Conservation (phyloP, 2,329 filamentous ascomycete genomes). For the Ilyonectria robusta region DNA sequence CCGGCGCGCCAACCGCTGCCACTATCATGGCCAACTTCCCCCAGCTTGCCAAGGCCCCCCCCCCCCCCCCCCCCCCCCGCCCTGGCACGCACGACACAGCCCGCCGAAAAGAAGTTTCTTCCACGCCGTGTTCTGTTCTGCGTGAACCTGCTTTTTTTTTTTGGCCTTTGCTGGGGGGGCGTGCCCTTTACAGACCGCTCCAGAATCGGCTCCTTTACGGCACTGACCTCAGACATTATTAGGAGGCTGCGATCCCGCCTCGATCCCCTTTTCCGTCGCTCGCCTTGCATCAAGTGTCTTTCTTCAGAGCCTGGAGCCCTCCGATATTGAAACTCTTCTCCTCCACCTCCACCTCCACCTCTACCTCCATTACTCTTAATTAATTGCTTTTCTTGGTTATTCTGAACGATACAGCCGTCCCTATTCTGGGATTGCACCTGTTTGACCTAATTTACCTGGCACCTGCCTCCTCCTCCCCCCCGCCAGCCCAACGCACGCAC, state of each 20-base stretch:
- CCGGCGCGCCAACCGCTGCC: slow-evolving; percentile 12
- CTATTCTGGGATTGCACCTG: slow-evolving; percentile 20
- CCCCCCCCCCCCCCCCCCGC: neutral
- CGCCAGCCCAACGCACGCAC: slow-evolving; percentile 8
- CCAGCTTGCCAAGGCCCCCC: neutral
- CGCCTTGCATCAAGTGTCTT: neutral
- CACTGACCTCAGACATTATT: slow-evolving; percentile 49
- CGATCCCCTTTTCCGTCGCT: slow-evolving; percentile 1
- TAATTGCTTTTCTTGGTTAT: neutral
- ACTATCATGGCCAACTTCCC: slow-evolving; percentile 1
- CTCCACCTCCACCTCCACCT: neutral
- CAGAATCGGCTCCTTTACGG: slow-evolving; percentile 13
- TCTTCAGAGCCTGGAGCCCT: neutral
- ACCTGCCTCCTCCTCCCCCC: slow-evolving; percentile 27
- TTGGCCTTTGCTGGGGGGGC: neutral
- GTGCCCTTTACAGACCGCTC: slow-evolving; percentile 14
- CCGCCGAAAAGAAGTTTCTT: neutral
- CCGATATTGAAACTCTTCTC: neutral
- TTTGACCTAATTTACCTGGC: slow-evolving; percentile 39
- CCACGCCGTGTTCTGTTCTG: neutral
- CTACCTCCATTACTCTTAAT: neutral
- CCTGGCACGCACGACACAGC: neutral
- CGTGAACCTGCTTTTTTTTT: slow-evolving; percentile 3
- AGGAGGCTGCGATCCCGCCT: slow-evolving; percentile 5
- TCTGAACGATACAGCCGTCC: neutral